Conservation (phyloP, 1,284 basidiomycete species). For the Cutaneotrichosporon arboriforme region DNA sequence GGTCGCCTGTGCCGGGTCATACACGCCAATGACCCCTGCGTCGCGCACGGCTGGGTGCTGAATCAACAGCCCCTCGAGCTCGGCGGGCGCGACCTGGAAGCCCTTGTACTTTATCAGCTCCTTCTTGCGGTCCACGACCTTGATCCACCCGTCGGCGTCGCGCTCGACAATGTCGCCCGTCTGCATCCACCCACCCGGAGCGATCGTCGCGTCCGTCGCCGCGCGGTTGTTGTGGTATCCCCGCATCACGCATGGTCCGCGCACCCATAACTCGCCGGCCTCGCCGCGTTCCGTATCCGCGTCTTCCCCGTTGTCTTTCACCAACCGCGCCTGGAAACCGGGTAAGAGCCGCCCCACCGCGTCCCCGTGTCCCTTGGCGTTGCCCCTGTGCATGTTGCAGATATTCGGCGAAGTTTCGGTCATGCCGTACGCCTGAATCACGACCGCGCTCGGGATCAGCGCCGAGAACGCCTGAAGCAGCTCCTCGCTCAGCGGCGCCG, state of each 20-base stretch:
- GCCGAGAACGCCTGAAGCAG: slow-evolving; percentile 26
- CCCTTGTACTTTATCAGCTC: slow-evolving; percentile 73
- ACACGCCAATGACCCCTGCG: slow-evolving; percentile 64
- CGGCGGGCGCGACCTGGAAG: slow-evolving; percentile 70
- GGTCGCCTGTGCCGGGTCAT: slow-evolving; percentile 59
- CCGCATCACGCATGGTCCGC: slow-evolving; percentile 59
- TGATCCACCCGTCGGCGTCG: slow-evolving; percentile 57
- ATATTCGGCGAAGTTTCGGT: slow-evolving; percentile 50
- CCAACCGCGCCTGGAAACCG: slow-evolving; percentile 68
- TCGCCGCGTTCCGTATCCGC: slow-evolving; percentile 51
- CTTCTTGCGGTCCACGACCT: slow-evolving; percentile 56
- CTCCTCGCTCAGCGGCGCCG: slow-evolving; percentile 65
- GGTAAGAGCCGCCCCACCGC: slow-evolving; percentile 65
- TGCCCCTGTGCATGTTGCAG: slow-evolving; percentile 14
- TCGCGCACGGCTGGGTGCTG: slow-evolving; percentile 66
- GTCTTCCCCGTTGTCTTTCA: slow-evolving; percentile 47
- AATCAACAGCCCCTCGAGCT: slow-evolving; percentile 68
- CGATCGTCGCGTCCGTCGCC: slow-evolving; percentile 16
- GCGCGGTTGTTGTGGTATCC: slow-evolving; percentile 12
- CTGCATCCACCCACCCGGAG: slow-evolving; percentile 63
- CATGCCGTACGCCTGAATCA: slow-evolving; percentile 47
- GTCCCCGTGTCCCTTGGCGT: slow-evolving; percentile 12
- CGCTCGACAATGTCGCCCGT: slow-evolving; percentile 68
- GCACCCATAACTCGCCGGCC: slow-evolving; percentile 72
- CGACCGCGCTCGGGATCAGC: slow-evolving; percentile 13